Evolutionary conservation across 202 grass and related monocot genomes (phyloP), one percentile per base, ranked within the genome.

Genomic region (Hordeum pubiflorum): DNA sequence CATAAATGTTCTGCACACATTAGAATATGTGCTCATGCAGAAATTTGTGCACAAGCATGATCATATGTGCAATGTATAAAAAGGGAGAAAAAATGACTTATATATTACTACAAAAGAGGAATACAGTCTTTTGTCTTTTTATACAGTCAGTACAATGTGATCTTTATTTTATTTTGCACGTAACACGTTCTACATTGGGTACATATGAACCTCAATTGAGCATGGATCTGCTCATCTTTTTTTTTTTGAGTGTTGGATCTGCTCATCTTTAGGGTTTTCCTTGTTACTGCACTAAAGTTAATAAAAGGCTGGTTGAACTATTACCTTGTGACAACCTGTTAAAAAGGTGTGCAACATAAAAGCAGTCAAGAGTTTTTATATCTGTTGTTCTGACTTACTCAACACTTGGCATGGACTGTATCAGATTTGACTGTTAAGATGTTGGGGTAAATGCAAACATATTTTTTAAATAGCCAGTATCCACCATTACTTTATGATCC

Each of bases 361-460:
- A 56, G 48, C 21, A 27, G 15, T 37, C 74, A 65, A 65, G 1
- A 65, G 13, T 59, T 55, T 84, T 20, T 34, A 63, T 48, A 44
- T n/a, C 70, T 72, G 9, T 82, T 74, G 72, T 17, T 78, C 43
- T 17, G 57, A 73, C 41, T 21, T 40, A 40, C 79, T 63, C 7
- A 73, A 54, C 9, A 10, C 26, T 59, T 48, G 41, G 13, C 54
- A 72, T 10, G 58, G 67, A 63, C 14, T 56, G 37, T 41, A 57
- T 56, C 58, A 41, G 37, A 74, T 27, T 33, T 68, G 63, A 26
- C 43, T 32, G 52, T 71, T 33, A 59, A 71, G 11, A 54, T 85
- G 39, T 39, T 61, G 55, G 10, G 29, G 10, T 7, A 3, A 27
- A n/a, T 79, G 22, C 32, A 41, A 63, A 73, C 41, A 63, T 52